Percentiles rank a stretch among this genome's conserved stretches.
These are phyloP conservation scores for Cladorrhinum sp. DNA, from an alignment of 2,329 filamentous ascomycete genomes.

Conservation along the genomic window DNA sequence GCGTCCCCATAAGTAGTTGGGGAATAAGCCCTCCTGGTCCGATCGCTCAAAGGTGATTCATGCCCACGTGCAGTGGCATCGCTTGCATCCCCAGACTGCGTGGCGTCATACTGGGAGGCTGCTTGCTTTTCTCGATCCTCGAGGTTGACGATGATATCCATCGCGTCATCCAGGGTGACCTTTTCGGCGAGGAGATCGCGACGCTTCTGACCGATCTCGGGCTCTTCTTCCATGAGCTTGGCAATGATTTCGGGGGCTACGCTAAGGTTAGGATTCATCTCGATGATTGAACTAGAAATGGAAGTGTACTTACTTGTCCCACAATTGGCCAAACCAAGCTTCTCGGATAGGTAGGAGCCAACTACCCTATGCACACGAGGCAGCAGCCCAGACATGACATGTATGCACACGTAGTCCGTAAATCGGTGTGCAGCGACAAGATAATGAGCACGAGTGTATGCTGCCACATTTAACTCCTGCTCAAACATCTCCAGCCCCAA, in stretches of 20 bases:
- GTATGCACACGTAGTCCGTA: constrained; percentile 52
- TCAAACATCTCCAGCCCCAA: constrained; percentile 58
- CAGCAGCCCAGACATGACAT: constrained; percentile 48
- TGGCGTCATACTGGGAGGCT: constrained; percentile 14
- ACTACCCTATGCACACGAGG: constrained; percentile 42
- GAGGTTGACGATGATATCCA: constrained; percentile 31
- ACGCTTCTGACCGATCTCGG: constrained; percentile 23
- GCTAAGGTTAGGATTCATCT: neutral
- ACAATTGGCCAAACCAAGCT: constrained; percentile 40
- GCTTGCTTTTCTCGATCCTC: constrained; percentile 19
- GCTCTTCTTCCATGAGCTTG: constrained; percentile 26
- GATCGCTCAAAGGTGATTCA: neutral
- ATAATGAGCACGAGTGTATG: constrained; percentile 67
- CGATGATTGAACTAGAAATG: neutral
- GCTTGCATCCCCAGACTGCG: neutral
- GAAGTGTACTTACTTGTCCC: constrained; percentile 28
- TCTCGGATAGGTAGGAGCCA: constrained; percentile 41
- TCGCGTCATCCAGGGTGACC: constrained; percentile 24
- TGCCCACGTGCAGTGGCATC: neutral
- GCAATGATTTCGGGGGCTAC: constrained; percentile 19
- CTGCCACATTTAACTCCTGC: constrained; percentile 59
- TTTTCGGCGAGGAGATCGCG: constrained; percentile 22
- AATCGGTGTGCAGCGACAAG: constrained; percentile 63
- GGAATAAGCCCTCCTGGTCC: neutral
- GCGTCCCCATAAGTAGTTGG: neutral